phyloP scores from a whole-genome alignment of 805 yeast genomes.

The Ogataea siamensis region DNA sequence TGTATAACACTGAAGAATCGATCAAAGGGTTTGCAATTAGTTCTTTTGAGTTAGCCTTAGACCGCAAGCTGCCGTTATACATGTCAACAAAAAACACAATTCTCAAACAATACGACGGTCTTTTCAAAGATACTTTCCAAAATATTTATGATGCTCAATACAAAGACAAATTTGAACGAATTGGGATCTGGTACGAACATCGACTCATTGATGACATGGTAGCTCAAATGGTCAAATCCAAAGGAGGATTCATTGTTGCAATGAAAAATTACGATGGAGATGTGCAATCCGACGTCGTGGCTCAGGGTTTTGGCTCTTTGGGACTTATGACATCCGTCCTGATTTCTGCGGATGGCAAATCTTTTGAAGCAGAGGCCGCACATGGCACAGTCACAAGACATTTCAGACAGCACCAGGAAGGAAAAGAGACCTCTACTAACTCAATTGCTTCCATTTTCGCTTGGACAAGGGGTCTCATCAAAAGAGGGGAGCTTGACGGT shows the following conservation, averaged over 20 bases:
- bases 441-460: conserved; percentile 97
- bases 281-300: conserved; percentile 94
- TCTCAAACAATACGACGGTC: conserved; percentile 89
- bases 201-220: conserved; percentile 98
- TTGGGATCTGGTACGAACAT: conserved; percentile 95
- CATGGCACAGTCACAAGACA: conserved; percentile 99
- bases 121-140: conserved; percentile 93
- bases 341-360: conserved; percentile 93
- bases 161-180: conserved; percentile 65
- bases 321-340: conserved; percentile 98
- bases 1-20: conserved; percentile 95
- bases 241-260: conserved; percentile 93
- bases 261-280: conserved; percentile 98
- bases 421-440: conserved; percentile 95
- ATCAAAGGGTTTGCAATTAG: conserved; percentile 90
- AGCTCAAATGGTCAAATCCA: conserved; percentile 95
- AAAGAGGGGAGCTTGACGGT: conserved; percentile 85
- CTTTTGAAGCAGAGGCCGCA: conserved; percentile 97
- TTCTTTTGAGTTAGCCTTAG: conserved; percentile 83
- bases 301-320: conserved; percentile 96
- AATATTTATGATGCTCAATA: conserved; percentile 68
- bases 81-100: conserved; percentile 94
- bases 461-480: conserved; percentile 91
- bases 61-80: conserved; percentile 74
- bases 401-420: conserved; percentile 92